phyloP scores from a whole-genome alignment of 1,284 basidiomycete species.

The Ustilago xerochloae region DNA sequence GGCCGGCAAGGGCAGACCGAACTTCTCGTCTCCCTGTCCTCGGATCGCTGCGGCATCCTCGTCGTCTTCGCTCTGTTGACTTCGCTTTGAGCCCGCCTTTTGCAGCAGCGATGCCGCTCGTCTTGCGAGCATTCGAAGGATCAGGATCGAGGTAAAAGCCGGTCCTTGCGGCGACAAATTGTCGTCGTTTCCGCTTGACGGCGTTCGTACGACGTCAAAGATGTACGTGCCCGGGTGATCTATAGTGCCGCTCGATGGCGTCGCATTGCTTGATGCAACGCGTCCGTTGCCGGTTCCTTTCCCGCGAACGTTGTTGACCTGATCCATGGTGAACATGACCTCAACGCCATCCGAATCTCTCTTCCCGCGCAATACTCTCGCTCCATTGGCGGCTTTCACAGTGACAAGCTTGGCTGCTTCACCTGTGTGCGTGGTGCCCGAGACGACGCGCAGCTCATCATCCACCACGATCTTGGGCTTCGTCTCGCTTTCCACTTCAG shows the following conservation, averaged over 20 bases:
- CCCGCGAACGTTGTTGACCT: neutral
- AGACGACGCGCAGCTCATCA: conserved; percentile 28
- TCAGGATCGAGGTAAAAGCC: conserved; percentile 56
- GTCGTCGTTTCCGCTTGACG: conserved; percentile 50
- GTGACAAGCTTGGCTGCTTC: conserved; percentile 22
- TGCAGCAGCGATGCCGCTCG: conserved; percentile 49
- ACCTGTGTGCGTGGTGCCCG: conserved; percentile 27
- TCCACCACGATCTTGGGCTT: conserved; percentile 22
- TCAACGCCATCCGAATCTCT: conserved; percentile 29
- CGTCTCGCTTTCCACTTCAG: neutral
- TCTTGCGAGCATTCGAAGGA: conserved; percentile 61
- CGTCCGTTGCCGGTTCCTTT: conserved; percentile 12
- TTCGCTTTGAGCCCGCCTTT: conserved; percentile 44
- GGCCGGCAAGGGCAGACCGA: conserved; percentile 58
- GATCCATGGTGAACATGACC: conserved; percentile 18
- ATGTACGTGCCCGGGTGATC: conserved; percentile 57
- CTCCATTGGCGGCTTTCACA: conserved; percentile 17
- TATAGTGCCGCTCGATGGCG: conserved; percentile 49
- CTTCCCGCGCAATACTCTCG: conserved; percentile 26
- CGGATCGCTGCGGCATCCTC: conserved; percentile 33
- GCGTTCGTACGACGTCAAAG: conserved; percentile 63
- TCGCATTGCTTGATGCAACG: conserved; percentile 12
- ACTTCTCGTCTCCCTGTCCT: conserved; percentile 54
- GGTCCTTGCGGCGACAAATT: conserved; percentile 56
- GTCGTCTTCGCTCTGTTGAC: conserved; percentile 8